Percentiles rank a stretch among this genome's conserved stretches.
Conservation (phyloP, 345 rosid species). For the Eucalyptus grandis region DNA sequence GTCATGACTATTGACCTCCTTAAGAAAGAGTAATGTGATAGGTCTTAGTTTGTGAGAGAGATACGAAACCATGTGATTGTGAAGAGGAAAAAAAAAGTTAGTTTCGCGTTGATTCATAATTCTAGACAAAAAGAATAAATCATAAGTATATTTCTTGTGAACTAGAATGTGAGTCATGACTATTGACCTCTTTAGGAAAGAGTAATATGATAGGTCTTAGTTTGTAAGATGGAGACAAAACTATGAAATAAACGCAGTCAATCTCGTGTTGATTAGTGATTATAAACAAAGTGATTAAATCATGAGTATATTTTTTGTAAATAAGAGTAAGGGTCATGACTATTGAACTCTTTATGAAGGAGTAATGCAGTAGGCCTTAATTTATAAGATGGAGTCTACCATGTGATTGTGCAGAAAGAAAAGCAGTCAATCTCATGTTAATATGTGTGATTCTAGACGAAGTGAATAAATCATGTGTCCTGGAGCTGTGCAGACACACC, state of each 20-base stretch:
- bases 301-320: no score
- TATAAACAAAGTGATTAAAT: not conserved
- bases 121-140: no score
- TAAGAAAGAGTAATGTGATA: not conserved
- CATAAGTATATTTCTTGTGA: no score
- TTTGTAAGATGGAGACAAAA: not conserved
- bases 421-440: not conserved
- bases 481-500: not conserved
- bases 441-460: not conserved
- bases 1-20: not conserved
- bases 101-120: no score
- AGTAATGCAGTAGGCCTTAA: not conserved
- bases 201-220: not conserved
- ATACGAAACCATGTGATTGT: not conserved
- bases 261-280: not conserved
- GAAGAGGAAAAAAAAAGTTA: not conserved
- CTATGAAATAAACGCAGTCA: no score
- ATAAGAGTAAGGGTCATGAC: not conserved
- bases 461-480: not conserved
- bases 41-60: no score
- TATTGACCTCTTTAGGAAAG: not conserved
- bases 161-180: not conserved
- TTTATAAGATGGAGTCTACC: not conserved
- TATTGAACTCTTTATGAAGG: not conserved
- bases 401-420: not conserved